These are phyloP conservation scores for Leptosphaerulina australis DNA, from an alignment of 2,329 filamentous ascomycete genomes.

Conservation along the genomic window DNA sequence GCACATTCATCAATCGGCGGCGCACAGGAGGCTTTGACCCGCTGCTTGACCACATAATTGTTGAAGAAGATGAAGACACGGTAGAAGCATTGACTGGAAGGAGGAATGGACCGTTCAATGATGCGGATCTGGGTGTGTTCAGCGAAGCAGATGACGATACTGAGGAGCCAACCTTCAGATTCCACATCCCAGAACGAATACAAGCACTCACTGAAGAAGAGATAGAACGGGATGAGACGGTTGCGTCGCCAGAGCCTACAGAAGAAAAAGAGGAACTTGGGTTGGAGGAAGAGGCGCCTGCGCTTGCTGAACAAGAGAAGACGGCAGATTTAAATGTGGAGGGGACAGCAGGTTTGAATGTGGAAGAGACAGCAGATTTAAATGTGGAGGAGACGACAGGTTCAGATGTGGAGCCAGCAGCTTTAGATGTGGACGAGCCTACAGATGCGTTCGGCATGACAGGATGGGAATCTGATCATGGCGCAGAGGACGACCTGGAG, in stretches of 20 bases:
- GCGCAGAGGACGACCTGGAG: conserved; percentile 34
- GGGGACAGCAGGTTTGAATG: conserved; percentile 21
- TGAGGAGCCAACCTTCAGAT: conserved; percentile 49
- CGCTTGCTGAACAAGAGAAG: conserved; percentile 43
- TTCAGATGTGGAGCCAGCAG: too few species aligned
- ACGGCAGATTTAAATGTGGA: conserved; percentile 29
- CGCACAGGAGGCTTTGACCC: conserved; percentile 40
- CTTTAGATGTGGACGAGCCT: conserved; percentile 26
- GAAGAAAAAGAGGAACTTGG: conserved; percentile 11
- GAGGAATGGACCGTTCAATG: conserved; percentile 37
- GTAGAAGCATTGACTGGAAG: conserved; percentile 41
- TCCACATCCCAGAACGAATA: conserved; percentile 46
- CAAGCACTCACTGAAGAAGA: conserved; percentile 29
- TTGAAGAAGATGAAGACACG: conserved; percentile 42
- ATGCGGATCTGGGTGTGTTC: conserved; percentile 43
- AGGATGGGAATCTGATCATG: conserved; percentile 43
- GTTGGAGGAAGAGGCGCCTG: conserved; percentile 8
- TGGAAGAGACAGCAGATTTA: conserved; percentile 20
- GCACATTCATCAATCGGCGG: conserved; percentile 46
- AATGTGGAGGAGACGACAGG: conserved; percentile 26
- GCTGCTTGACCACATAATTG: conserved; percentile 45
- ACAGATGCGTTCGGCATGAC: conserved; percentile 24
- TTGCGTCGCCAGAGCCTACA: conserved; percentile 3
- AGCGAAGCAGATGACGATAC: conserved; percentile 41
- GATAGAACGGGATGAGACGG: conserved; percentile 19